These are phyloP conservation scores for Glebionis coronaria DNA, from an alignment of 129 eudicot species.

Conservation along the genomic window DNA sequence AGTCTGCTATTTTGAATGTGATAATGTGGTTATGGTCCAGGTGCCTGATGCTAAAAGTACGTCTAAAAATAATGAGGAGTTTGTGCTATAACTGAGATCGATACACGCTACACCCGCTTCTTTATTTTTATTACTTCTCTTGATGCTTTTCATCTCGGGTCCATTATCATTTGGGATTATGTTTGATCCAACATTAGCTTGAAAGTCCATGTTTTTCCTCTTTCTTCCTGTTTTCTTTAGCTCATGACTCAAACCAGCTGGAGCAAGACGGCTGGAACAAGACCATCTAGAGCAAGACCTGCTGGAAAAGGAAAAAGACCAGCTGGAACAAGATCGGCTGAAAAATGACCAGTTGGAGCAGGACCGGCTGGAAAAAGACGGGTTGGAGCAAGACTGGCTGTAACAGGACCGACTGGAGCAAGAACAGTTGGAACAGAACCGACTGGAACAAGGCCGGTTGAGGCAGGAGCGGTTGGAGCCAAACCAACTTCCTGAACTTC, in stretches of 20 bases:
- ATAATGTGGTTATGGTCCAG: too few relatives aligned
- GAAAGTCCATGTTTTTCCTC: conserved; percentile 34
- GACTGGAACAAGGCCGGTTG: too few relatives aligned
- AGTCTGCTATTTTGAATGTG: too few relatives aligned
- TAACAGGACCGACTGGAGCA: background rate
- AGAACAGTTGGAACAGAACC: background rate
- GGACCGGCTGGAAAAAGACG: too few relatives aligned
- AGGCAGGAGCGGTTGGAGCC: too few relatives aligned
- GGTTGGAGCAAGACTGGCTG: too few relatives aligned
- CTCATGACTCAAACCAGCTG: conserved; percentile 26
- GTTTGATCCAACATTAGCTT: conserved; percentile 24
- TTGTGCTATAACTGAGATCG: conserved; percentile 26
- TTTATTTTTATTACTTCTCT: conserved; percentile 30
- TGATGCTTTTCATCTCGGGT: conserved; percentile 25
- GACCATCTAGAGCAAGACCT: conserved; percentile 17
- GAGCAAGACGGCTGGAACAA: conserved; percentile 7
- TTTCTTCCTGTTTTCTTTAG: conserved; percentile 47
- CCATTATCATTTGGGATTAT: conserved; percentile 43
- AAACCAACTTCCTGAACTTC: too few relatives aligned
- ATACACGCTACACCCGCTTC: conserved; percentile 34
- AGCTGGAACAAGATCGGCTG: conserved; percentile 15
- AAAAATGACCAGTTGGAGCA: conserved; percentile 12
- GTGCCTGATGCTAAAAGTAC: too few relatives aligned
- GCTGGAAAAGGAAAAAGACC: conserved; percentile 27
- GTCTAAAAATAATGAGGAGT: too few relatives aligned